phyloP scores from a whole-genome alignment of 1,284 basidiomycete species.

The Naganishia cerealis region DNA sequence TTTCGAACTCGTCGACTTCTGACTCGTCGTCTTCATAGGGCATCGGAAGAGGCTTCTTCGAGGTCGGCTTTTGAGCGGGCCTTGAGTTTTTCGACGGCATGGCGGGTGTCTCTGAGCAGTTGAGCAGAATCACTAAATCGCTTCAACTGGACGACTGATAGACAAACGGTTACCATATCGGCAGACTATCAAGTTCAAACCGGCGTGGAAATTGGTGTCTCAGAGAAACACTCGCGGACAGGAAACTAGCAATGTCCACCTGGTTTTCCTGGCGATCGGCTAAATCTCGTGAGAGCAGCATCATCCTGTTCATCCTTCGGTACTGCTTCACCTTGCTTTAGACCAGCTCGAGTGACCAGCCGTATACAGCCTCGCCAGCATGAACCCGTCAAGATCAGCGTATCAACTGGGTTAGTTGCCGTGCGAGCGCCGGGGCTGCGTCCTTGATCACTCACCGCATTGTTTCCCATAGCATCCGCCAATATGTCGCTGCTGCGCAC shows the following conservation, averaged over 20 bases:
- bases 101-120: not conserved
- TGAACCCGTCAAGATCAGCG: slow-evolving; percentile 28
- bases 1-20: slow-evolving; percentile 50
- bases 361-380: slow-evolving; percentile 3
- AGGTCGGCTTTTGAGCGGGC: not conserved
- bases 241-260: not conserved
- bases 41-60: slow-evolving; percentile 25
- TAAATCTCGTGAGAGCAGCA: slow-evolving; percentile 4
- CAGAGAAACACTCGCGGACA: not conserved
- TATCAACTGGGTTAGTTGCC: slow-evolving; percentile 19
- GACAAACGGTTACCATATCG: not conserved
- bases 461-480: not conserved
- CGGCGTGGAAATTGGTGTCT: not conserved
- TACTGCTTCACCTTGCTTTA: not conserved
- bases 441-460: not conserved
- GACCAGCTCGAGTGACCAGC: not conserved
- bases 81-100: slow-evolving; percentile 2
- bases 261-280: slow-evolving; percentile 13
- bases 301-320: not conserved
- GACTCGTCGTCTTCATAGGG: slow-evolving; percentile 39
- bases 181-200: no score
- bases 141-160: not conserved
- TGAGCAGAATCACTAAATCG: not conserved
- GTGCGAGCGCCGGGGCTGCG: no score
- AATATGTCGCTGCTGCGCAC: slow-evolving; percentile 17